A percentile compares a stretch with the other conserved stretches of the same genome.
Evolutionary conservation across 208 protist genomes (phyloP).

Genomic region (Leptomonas pyrrhocoris): DNA sequence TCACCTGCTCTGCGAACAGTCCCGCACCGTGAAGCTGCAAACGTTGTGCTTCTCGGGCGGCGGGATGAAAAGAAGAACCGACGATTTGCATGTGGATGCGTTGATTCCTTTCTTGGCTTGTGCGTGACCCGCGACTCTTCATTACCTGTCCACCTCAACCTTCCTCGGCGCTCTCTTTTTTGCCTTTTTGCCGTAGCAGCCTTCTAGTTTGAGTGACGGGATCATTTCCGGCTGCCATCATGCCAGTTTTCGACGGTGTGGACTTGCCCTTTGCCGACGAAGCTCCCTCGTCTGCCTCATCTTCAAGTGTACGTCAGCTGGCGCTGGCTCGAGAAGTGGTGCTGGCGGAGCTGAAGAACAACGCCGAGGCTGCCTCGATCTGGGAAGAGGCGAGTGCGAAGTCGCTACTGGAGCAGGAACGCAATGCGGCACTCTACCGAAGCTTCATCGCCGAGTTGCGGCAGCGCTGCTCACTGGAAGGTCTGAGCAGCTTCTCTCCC

Average conservation of each 20-base stretch:
- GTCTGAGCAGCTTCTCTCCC: constrained; percentile 5
- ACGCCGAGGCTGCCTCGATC: not conserved
- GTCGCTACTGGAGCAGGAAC: not conserved
- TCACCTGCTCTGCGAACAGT: no score
- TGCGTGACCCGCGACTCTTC: no score
- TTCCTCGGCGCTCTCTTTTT: not conserved
- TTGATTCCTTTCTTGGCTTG: not conserved
- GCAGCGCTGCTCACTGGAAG: not conserved
- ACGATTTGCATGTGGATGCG: no score
- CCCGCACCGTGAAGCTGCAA: no score
- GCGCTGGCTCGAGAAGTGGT: constrained; percentile 18
- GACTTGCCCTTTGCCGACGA: constrained; percentile 20
- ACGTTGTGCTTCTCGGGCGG: no score
- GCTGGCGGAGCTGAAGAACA: constrained; percentile 12
- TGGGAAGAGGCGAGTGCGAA: not conserved
- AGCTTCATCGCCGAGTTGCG: constrained; percentile 4
- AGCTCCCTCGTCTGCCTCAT: not conserved
- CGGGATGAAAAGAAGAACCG: no score
- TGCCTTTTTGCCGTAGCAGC: not conserved
- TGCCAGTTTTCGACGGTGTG: constrained; percentile 11
- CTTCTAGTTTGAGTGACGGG: not conserved
- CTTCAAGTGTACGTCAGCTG: constrained; percentile 6
- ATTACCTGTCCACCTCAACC: no score
- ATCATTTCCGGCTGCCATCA: not conserved
- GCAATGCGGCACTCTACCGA: constrained; percentile 2